Percentiles rank a stretch among this genome's conserved stretches.
These are phyloP conservation scores for Eucalyptus erythrocorys DNA, from an alignment of 345 rosid genomes.

Conservation along the genomic window DNA sequence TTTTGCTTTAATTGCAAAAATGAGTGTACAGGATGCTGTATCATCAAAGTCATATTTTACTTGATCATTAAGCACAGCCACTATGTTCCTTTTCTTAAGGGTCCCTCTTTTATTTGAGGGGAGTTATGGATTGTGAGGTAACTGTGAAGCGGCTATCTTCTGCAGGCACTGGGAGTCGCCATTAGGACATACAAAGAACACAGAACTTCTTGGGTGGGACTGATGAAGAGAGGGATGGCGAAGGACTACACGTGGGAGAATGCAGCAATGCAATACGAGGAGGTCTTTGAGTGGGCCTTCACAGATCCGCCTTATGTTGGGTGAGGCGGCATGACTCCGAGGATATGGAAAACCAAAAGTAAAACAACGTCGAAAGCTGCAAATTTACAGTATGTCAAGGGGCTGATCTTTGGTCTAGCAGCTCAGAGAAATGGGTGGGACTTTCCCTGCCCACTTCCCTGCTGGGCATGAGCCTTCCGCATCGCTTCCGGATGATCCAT, in stretches of 20 bases:
- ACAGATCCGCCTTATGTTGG: constrained; percentile 59
- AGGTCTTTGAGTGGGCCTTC: constrained; percentile 78
- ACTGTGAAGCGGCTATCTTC: background rate
- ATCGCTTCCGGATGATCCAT: background rate
- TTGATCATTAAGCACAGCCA: background rate
- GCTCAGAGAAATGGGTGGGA: background rate
- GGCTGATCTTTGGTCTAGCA: background rate
- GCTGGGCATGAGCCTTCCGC: background rate
- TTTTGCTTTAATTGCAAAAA: background rate
- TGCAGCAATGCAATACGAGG: constrained; percentile 79
- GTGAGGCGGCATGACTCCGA: background rate
- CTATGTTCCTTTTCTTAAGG: background rate
- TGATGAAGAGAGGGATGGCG: constrained; percentile 74
- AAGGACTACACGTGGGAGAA: constrained; percentile 73
- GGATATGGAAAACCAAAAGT: background rate
- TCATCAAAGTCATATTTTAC: background rate
- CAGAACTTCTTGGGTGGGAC: constrained; percentile 60
- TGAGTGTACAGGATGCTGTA: background rate
- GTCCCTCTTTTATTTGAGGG: background rate
- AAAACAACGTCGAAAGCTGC: background rate
- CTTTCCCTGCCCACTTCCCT: background rate
- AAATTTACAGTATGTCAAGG: background rate
- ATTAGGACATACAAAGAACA: constrained; percentile 61
- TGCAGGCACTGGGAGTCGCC: constrained; percentile 60
- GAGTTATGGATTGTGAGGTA: background rate